Conservation (phyloP, 352 stramenopile species). For the Phytopythium boreale region DNA sequence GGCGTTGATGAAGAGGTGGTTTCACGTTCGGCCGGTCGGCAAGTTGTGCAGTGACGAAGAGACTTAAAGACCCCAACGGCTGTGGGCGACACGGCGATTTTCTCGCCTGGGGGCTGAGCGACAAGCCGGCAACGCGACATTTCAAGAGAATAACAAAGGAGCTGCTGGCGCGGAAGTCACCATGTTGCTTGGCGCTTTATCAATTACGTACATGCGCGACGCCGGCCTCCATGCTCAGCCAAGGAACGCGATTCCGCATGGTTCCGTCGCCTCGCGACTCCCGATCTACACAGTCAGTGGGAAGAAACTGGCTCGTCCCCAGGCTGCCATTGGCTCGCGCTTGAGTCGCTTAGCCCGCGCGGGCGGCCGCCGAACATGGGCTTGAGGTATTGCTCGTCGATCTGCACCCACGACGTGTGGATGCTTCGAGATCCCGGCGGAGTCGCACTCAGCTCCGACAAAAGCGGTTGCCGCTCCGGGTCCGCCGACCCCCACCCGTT, state of each 20-base stretch:
- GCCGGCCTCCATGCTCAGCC: not conserved
- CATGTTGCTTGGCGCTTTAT: no score
- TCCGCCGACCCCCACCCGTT: not conserved
- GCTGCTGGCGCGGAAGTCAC: not conserved
- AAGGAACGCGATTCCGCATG: no score
- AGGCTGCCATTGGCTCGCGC: constrained; percentile 5
- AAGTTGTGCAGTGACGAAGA: no score
- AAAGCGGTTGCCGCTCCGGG: not conserved
- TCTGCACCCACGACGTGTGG: constrained; percentile 46
- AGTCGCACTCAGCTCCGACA: not conserved
- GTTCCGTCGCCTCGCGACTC: no score
- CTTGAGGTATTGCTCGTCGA: constrained; percentile 69
- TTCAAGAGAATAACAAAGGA: not conserved
- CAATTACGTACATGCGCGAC: not conserved
- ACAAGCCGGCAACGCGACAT: no score
- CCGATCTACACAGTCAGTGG: no score
- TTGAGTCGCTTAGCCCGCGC: constrained; percentile 17
- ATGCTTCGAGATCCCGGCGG: constrained; percentile 35
- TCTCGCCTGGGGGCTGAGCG: no score
- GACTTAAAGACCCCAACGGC: no score
- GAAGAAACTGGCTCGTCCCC: not conserved
- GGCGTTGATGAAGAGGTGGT: no score
- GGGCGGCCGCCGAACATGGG: constrained; percentile 59
- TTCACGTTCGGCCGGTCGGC: no score
- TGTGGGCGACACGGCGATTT: not conserved